Conservation (phyloP, 192 early-diverging fungal species). For the Spinellus fusiger region DNA sequence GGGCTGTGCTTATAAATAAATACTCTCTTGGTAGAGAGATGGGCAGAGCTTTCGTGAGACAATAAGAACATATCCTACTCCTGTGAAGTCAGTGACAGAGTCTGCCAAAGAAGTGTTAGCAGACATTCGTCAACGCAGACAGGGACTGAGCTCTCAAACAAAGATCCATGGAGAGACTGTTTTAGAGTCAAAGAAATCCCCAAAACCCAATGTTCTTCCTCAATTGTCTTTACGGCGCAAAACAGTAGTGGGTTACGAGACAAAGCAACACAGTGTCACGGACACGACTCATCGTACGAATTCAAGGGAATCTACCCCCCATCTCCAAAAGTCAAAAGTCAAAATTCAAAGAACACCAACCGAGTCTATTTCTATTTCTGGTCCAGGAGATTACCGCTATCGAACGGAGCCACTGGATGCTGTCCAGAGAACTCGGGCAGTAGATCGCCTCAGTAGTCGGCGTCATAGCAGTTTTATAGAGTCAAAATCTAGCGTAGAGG, state of each 20-base stretch:
- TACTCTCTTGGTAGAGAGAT: no score
- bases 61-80: no score
- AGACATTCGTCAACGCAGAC: neutral
- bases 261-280: neutral
- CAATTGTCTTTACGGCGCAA: neutral
- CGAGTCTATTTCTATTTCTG: no score
- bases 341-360: no score
- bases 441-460: neutral
- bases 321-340: no score
- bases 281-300: neutral
- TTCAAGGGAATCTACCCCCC: no score
- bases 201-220: neutral
- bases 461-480: neutral
- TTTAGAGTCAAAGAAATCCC: neutral
- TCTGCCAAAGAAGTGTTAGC: neutral
- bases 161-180: no score
- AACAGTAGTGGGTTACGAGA: neutral
- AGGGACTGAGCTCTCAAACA: no score
- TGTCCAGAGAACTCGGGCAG: neutral
- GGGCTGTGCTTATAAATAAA: no score
- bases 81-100: neutral
- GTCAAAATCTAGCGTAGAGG: neutral
- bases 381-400: no score
- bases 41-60: no score
- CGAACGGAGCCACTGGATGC: neutral